Conservation (phyloP, 1,284 basidiomycete species). For the Leccinum angustisporum region DNA sequence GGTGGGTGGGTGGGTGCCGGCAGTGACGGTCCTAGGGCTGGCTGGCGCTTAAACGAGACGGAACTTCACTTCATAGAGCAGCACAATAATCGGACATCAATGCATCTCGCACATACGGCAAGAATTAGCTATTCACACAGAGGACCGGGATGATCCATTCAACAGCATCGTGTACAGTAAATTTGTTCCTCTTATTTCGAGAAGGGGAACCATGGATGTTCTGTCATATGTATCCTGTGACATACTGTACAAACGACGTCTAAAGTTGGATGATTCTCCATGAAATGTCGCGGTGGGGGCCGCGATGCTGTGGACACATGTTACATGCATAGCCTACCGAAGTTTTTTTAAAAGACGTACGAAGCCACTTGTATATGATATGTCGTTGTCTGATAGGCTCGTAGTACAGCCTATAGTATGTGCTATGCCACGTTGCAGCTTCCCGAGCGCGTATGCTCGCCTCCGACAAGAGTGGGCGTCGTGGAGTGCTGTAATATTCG, state of each 20-base stretch:
- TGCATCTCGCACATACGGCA: background rate
- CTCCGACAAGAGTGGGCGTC: background rate
- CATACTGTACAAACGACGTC: background rate
- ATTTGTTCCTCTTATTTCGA: background rate
- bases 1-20: background rate
- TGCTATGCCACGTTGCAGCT: background rate
- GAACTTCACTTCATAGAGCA: slow-evolving; percentile 6
- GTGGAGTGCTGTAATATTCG: too few relatives aligned
- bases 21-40: background rate
- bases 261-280: background rate
- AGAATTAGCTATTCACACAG: background rate
- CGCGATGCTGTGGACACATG: background rate
- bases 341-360: too few relatives aligned
- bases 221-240: background rate
- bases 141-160: background rate
- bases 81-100: slow-evolving; percentile 9
- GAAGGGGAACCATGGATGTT: background rate
- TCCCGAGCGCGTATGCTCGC: background rate
- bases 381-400: too few relatives aligned
- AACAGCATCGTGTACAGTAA: background rate
- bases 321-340: too few relatives aligned
- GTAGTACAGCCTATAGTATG: background rate
- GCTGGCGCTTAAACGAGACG: background rate
- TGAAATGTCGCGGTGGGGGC: background rate
- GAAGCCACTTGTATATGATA: too few relatives aligned